phyloP scores from a whole-genome alignment of 257 asterid genomes.

The Solanum sejunctum region DNA sequence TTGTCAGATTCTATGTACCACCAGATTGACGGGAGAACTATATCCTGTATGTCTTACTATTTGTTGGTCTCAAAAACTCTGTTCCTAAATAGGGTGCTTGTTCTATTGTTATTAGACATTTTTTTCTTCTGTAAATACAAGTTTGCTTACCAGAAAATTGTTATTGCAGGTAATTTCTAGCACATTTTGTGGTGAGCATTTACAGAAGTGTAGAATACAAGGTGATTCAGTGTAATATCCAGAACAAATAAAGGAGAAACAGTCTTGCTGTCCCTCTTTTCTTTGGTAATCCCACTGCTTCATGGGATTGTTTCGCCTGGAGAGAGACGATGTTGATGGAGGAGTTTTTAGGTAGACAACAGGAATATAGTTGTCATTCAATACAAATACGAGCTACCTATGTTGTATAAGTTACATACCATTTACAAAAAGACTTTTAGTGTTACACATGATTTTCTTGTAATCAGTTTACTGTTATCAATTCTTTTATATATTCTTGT shows the following conservation, averaged over 20 bases:
- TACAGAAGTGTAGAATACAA: background rate
- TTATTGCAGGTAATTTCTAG: background rate
- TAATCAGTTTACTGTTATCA: background rate
- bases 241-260: background rate
- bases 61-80: background rate
- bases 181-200: background rate
- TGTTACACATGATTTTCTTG: background rate
- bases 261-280: background rate
- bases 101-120: background rate
- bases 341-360: background rate
- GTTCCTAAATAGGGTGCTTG: background rate
- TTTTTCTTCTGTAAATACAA: background rate
- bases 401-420: background rate
- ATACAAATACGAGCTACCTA: background rate
- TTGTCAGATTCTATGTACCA: background rate
- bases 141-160: background rate
- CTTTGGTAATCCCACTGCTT: background rate
- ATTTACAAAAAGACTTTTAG: background rate
- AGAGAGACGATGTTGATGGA: background rate
- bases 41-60: background rate
- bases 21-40: background rate
- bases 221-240: background rate
- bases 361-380: background rate
- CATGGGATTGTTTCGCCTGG: background rate
- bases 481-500: conserved; percentile 1